Base-by-base conservation (phyloP, 2,329 filamentous ascomycete species). In the Fonsecaea nubica region DNA sequence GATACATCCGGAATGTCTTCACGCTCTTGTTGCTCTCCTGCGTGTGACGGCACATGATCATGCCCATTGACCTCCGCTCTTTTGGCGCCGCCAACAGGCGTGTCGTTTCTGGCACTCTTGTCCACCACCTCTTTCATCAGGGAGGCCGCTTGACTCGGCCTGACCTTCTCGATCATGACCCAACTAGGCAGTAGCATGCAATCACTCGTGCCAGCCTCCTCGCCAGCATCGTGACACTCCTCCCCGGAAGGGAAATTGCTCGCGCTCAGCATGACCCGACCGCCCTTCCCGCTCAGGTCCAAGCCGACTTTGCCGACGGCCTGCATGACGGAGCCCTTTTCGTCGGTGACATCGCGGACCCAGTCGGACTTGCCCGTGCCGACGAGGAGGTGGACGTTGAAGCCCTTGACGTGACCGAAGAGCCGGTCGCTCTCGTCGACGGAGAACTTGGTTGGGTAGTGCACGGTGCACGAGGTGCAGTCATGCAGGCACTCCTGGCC, bases 281-380 rank as follows among this genome's bases (percentile, higher is more conserved):
- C 72, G 38, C 71, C 68, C 40, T 38, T 64, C 45, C 58, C 58
- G 9, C 58, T 61, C 35, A 65, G 52, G 35, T 72, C 66, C 15
- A 81, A 75, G 0, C 78, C 79, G 18, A 77, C 77, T 64, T 79
- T 80, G 48, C 80, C 85, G 72, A 93, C 85, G 1, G 90, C 91
- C 80, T 92, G 84, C 91, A 94, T 94, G 36, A 94, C 85, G 76
- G 90, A 92, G 5, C 90, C 91, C 78, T 91, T 89, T 82, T 98
- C 95, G 75, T 98, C 91, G 64, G 87, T 88, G 54, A 97, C 92
- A 80, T 96, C 90, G 67, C 92, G 82, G 75, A 94, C 90, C 95
- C 95, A 99, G 79, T 99, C 95, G 32, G 89, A 86, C 86, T 97
- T 97, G 68, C 93, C 92, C n/a, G 95, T 99, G 30, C 92, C 95